Evolutionary conservation across 2,329 filamentous ascomycete species (phyloP).

Genomic region (Ilyonectria destructans): DNA sequence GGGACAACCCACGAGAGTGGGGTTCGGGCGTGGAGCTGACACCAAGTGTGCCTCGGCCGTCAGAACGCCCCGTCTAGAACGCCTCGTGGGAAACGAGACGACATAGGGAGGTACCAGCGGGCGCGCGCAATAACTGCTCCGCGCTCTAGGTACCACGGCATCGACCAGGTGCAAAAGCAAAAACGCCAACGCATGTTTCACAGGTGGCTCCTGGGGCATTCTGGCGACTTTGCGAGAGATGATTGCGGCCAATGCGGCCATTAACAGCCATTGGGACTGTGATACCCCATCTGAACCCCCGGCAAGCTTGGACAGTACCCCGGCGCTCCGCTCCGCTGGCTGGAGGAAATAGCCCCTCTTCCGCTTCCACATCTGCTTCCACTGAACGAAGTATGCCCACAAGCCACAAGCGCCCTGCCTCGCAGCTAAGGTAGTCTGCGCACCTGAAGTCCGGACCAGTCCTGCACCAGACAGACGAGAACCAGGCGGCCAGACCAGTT

Average conservation of each 20-base stretch:
- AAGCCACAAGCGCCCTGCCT: constrained; percentile 45
- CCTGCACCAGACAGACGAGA: neutral
- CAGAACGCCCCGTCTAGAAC: constrained; percentile 45
- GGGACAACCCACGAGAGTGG: constrained; percentile 37
- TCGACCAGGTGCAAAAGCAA: constrained; percentile 19
- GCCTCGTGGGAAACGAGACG: constrained; percentile 40
- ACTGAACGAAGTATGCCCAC: constrained; percentile 25
- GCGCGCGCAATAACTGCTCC: constrained; percentile 6
- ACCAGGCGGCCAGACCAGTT: constrained; percentile 1
- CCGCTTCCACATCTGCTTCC: constrained; percentile 6
- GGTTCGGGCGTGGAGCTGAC: constrained; percentile 44
- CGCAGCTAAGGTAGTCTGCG: constrained; percentile 24
- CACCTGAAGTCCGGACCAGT: constrained; percentile 9
- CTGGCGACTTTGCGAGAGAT: neutral
- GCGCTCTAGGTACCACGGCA: constrained; percentile 27
- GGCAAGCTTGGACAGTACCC: neutral
- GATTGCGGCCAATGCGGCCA: neutral
- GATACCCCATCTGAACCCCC: constrained; percentile 1
- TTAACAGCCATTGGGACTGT: neutral
- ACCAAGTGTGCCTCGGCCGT: constrained; percentile 47
- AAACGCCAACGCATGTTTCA: constrained; percentile 39
- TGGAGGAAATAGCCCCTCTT: neutral
- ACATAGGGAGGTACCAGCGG: constrained; percentile 37
- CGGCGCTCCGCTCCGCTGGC: constrained; percentile 8
- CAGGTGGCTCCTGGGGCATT: constrained; percentile 11